Evolutionary conservation across 2,329 filamentous ascomycete species (phyloP), one percentile per base, ranked within the genome.

Genomic region (Parasarocladium wereldwijsianum): DNA sequence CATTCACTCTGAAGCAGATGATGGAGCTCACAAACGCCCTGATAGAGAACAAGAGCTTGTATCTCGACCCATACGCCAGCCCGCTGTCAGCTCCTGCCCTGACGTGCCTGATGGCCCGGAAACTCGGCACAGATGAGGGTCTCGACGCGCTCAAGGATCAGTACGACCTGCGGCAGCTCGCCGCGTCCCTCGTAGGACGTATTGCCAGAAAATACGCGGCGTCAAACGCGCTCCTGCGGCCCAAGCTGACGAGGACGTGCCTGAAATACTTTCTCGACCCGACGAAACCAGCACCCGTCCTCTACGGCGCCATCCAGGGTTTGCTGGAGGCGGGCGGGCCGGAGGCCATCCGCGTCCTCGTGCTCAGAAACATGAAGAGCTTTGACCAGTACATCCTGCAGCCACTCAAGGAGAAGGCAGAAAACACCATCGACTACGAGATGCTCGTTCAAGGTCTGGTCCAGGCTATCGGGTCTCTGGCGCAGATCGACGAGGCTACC

Each of bases 181-280:
- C 90, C 1, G 84, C 84, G 1, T 81, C 80, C 1, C 65, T 98
- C 5, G 68, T 96, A 11, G 77, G 75, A 18, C 70, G 73, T 20
- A 81, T 98, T 22, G 76, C 81, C 4, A 69, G 67, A 38, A 87
- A 86, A 45, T 94, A 92, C 56, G 75, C 78, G 5, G 67, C 75
- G 16, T 78, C 76, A 4, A 93, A 86, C 34, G 75, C 80, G 24
- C 77, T 84, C 10, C 70, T 96, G 16, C 83, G 85, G 34, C 77
- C 86, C 3, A 82, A 92, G 38, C 76, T 98, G 17, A 86, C 85
- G 4, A 71, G 90, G n/a, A 90, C 86, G 0, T 94, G 85, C 45
- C 68, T 96, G 19, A 93, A 93, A 56, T 76, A 80, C 44, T 87
- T 94, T 52, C 68, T 98, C 17, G 86, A 94, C 44, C 82, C 84